Evolutionary conservation across 495 filamentous ascomycete species (phyloP).

Genomic region (Aspergillus diversus): DNA sequence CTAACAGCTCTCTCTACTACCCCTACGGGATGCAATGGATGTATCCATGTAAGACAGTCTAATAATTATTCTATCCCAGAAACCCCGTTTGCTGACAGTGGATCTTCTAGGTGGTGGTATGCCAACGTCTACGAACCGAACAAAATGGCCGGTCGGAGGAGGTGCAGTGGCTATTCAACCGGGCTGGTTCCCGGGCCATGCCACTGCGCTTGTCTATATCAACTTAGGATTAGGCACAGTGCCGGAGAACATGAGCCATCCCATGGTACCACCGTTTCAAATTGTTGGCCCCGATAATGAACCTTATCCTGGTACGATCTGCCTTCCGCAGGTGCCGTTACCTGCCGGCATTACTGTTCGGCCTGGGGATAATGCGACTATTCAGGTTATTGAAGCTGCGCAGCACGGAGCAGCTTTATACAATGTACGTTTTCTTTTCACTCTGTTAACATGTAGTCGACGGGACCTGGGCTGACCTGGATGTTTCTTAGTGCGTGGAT

Average conservation of each 20-base stretch:
- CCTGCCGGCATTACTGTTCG: constrained; percentile 73
- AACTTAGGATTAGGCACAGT: constrained; percentile 87
- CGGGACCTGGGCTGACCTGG: constrained; percentile 22
- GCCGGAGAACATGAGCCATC: constrained; percentile 86
- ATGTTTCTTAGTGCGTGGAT: constrained; percentile 77
- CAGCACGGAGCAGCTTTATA: constrained; percentile 88
- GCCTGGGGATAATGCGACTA: constrained; percentile 87
- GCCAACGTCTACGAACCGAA: constrained; percentile 76
- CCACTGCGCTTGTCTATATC: constrained; percentile 84
- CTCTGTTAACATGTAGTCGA: neutral
- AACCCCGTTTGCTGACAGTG: neutral
- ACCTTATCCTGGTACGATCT: constrained; percentile 84
- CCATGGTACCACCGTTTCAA: constrained; percentile 82
- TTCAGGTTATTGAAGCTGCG: constrained; percentile 89
- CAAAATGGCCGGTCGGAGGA: constrained; percentile 86
- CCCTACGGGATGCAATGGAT: constrained; percentile 98
- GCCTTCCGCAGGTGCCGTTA: constrained; percentile 87
- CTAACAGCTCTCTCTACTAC: constrained; percentile 53
- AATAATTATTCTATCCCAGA: neutral
- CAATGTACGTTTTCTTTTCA: constrained; percentile 66
- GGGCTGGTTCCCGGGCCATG: constrained; percentile 94
- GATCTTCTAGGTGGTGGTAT: constrained; percentile 77
- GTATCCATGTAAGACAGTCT: constrained; percentile 81
- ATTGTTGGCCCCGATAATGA: constrained; percentile 81
- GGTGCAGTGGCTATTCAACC: constrained; percentile 88